A percentile compares a stretch with the other conserved stretches of the same genome.
Conservation (phyloP, 371 early-diverging fungal species). For the Apophysomyces trapeziformis region DNA sequence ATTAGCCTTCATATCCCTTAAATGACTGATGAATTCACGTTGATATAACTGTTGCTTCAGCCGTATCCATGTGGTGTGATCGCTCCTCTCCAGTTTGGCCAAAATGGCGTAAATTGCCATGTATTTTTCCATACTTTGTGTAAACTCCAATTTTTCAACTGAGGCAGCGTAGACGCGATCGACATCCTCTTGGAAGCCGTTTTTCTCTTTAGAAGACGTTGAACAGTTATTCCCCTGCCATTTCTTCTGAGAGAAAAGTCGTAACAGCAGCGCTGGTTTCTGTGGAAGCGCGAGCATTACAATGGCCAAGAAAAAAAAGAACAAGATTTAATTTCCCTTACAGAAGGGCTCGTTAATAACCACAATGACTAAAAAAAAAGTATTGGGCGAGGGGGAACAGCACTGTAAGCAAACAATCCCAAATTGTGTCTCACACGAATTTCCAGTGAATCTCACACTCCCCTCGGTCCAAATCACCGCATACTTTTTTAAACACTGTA, state of each 20-base stretch:
- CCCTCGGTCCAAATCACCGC: conserved; percentile 26
- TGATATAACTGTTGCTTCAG: neutral
- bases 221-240: neutral
- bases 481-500: conserved; percentile 31
- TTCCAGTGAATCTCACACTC: conserved; percentile 28
- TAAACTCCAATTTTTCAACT: neutral
- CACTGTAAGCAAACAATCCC: conserved; percentile 1
- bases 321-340: neutral
- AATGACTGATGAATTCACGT: conserved; percentile 2
- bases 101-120: conserved; percentile 1
- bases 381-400: conserved; percentile 9
- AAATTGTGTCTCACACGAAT: conserved; percentile 16
- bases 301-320: neutral
- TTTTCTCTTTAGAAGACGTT: neutral
- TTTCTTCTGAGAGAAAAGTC: neutral
- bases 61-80: neutral
- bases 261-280: neutral
- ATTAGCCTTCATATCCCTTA: neutral
- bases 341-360: neutral
- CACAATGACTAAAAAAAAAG: neutral
- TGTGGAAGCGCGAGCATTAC: neutral
- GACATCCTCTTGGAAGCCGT: neutral
- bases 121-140: conserved; percentile 3
- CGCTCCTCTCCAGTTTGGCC: neutral
- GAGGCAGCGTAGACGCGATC: conserved; percentile 4